Evolutionary conservation across 2,329 filamentous ascomycete species (phyloP).

Genomic region (Neopestalotiopsis sp.): DNA sequence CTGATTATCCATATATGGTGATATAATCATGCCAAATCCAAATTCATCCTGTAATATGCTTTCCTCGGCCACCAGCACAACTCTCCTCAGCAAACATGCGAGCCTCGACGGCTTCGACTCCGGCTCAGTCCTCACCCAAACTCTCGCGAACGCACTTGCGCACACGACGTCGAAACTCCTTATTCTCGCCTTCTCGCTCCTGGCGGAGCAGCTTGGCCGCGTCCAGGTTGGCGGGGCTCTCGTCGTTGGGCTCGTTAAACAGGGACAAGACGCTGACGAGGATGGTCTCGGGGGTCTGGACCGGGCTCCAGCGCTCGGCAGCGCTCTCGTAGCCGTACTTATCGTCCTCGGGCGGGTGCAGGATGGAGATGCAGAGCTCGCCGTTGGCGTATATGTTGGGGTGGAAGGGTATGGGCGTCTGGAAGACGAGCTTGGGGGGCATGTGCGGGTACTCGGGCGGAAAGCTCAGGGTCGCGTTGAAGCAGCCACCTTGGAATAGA

Average conservation of each 20-base stretch:
- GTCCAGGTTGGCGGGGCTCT: slow-evolving; percentile 94
- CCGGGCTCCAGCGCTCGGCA: slow-evolving; percentile 90
- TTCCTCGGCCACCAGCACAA: not conserved
- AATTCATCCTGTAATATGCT: not conserved
- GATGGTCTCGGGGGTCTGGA: slow-evolving; percentile 95
- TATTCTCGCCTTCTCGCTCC: slow-evolving; percentile 64
- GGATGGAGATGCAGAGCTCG: slow-evolving; percentile 93
- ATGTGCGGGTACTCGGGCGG: slow-evolving; percentile 84
- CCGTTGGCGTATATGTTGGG: slow-evolving; percentile 92
- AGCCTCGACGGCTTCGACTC: not conserved
- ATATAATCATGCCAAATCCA: not conserved
- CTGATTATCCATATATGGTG: not conserved
- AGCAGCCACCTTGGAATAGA: slow-evolving; percentile 79
- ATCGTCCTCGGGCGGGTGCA: slow-evolving; percentile 94
- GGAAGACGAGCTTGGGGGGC: slow-evolving; percentile 89
- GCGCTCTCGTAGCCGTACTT: slow-evolving; percentile 92
- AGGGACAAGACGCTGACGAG: slow-evolving; percentile 91
- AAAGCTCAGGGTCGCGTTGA: slow-evolving; percentile 84
- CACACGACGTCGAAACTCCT: slow-evolving; percentile 80
- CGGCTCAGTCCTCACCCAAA: slow-evolving; percentile 69
- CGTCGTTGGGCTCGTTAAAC: slow-evolving; percentile 90
- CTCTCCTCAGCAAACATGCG: not conserved
- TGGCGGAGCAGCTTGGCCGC: slow-evolving; percentile 88
- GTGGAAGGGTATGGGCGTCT: slow-evolving; percentile 84
- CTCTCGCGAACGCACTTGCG: slow-evolving; percentile 82